Percentiles rank a stretch among this genome's conserved stretches.
Evolutionary conservation across 1,139 yeast genomes (phyloP).

Genomic region (Zhuliangozyma blackwelliae): DNA sequence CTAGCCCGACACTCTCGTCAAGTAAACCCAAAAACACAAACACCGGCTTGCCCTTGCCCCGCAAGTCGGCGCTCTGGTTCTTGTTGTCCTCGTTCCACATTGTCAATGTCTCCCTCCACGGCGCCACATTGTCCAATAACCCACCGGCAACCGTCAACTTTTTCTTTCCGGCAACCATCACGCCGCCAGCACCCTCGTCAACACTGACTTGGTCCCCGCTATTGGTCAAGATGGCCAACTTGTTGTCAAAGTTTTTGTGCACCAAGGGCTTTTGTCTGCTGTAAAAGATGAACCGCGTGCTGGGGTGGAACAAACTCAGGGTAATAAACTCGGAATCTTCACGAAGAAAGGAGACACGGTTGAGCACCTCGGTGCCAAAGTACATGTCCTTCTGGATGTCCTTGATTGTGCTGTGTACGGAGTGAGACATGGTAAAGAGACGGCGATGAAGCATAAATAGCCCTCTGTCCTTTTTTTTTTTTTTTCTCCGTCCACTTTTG

Average conservation of each 20-base stretch:
- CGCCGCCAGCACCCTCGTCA: slow-evolving; percentile 10
- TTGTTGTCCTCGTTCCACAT: slow-evolving; percentile 32
- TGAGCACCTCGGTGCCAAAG: slow-evolving; percentile 58
- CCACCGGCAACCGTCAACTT: slow-evolving; percentile 13
- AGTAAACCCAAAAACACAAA: slow-evolving; percentile 67
- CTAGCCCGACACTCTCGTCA: slow-evolving; percentile 46
- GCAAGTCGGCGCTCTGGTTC: slow-evolving; percentile 26
- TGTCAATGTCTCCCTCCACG: slow-evolving; percentile 22
- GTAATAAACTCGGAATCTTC: slow-evolving; percentile 59
- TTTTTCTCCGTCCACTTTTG: too few relatives aligned
- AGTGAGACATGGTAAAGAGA: slow-evolving; percentile 7
- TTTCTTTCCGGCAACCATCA: neutral
- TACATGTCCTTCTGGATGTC: slow-evolving; percentile 32
- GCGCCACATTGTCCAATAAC: slow-evolving; percentile 11
- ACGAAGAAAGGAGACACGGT: slow-evolving; percentile 76
- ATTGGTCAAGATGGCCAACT: slow-evolving; percentile 33
- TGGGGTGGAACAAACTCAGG: slow-evolving; percentile 46
- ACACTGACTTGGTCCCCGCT: slow-evolving; percentile 25
- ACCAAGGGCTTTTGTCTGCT: slow-evolving; percentile 34
- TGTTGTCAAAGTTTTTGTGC: slow-evolving; percentile 24
- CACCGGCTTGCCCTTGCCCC: slow-evolving; percentile 36
- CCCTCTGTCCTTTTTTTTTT: too few relatives aligned
- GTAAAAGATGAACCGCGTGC: slow-evolving; percentile 56
- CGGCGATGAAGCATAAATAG: neutral
- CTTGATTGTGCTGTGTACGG: slow-evolving; percentile 9